phyloP scores from a whole-genome alignment of 1,139 yeast genomes.

The Debaryomycetaceae sp. region DNA sequence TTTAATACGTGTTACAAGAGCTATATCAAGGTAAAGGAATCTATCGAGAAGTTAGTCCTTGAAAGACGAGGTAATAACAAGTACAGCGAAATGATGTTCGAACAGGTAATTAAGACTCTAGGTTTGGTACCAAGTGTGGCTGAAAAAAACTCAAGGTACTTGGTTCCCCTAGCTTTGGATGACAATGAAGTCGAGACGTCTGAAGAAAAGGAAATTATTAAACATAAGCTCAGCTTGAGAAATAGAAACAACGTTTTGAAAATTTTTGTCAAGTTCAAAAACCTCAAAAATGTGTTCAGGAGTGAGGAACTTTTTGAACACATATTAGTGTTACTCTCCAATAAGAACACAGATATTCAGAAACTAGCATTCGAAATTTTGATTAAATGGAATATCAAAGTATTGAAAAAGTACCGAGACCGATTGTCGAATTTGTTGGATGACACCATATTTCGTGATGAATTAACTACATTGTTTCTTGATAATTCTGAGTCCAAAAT shows the following conservation, averaged over 20 bases:
- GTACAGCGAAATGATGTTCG: constrained; percentile 40
- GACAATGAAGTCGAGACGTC: constrained; percentile 19
- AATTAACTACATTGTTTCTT: constrained; percentile 61
- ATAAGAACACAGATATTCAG: constrained; percentile 63
- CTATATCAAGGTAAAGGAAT: constrained; percentile 18
- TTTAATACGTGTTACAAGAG: constrained; percentile 20
- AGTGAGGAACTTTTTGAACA: constrained; percentile 53
- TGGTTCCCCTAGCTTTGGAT: constrained; percentile 56
- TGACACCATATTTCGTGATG: constrained; percentile 83
- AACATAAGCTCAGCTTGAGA: constrained; percentile 51
- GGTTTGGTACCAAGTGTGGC: constrained; percentile 59
- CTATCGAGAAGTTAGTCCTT: constrained; percentile 37
- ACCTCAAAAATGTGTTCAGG: constrained; percentile 52
- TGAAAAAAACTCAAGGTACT: constrained; percentile 53
- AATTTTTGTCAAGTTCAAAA: constrained; percentile 62
- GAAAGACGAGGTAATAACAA: constrained; percentile 27
- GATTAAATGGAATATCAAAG: constrained; percentile 60
- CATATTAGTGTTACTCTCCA: constrained; percentile 57
- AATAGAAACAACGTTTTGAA: constrained; percentile 64
- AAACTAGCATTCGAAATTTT: constrained; percentile 69
- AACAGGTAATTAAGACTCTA: constrained; percentile 50
- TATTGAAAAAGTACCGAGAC: constrained; percentile 66
- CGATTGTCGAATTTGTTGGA: constrained; percentile 73
- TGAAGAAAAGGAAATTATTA: constrained; percentile 12
- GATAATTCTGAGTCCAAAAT: constrained; percentile 50